Conservation (phyloP, 306 rosid genomes). For the Trichosanthes cucumerina region DNA sequence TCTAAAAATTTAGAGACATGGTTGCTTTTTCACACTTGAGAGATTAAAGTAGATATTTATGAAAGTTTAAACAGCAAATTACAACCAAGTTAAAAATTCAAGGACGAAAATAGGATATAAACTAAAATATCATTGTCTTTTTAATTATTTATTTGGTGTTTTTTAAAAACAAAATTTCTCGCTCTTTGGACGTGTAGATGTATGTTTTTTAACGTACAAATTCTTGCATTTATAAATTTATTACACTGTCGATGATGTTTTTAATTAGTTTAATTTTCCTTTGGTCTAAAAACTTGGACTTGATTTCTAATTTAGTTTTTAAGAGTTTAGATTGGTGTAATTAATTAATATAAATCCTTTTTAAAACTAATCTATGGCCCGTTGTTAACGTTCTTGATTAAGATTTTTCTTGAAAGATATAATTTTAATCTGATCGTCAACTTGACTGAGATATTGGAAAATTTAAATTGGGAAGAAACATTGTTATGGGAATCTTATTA, state of each 20-base stretch:
- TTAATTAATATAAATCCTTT: background rate
- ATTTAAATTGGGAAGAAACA: background rate
- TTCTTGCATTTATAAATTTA: background rate
- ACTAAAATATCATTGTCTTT: background rate
- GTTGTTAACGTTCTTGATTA: background rate
- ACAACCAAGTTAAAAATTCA: background rate
- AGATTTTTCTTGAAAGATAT: background rate
- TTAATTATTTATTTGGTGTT: background rate
- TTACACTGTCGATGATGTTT: background rate
- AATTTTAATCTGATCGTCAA: background rate
- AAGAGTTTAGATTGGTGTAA: background rate
- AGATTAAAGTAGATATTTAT: background rate
- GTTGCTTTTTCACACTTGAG: rapidly evolving
- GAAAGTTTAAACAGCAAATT: background rate
- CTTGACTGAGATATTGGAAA: background rate
- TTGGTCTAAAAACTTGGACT: background rate
- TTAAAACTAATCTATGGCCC: background rate
- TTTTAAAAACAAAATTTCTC: background rate
- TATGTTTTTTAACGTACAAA: background rate
- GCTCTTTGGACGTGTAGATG: background rate
- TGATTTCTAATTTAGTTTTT: background rate
- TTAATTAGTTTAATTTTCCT: background rate
- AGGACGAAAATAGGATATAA: background rate
- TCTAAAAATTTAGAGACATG: background rate
- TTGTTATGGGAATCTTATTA: background rate